These are phyloP conservation scores for Bipolaris cookei DNA, from an alignment of 2,329 filamentous ascomycete species.

Conservation along the genomic window DNA sequence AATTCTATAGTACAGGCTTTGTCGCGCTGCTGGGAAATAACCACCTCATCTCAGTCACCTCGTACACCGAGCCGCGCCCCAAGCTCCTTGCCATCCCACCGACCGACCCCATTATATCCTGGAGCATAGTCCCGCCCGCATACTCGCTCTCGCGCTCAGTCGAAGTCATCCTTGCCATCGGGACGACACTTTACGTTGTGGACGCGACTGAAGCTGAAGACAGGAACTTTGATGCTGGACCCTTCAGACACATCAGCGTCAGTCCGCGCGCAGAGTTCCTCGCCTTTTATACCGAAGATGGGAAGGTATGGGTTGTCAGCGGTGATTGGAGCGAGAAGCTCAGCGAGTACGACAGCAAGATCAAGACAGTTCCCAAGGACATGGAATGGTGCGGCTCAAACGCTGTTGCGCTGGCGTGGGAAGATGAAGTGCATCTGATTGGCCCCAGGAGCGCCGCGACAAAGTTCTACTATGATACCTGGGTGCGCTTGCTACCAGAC, in stretches of 20 bases:
- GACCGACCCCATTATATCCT: constrained; percentile 80
- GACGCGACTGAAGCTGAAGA: constrained; percentile 92
- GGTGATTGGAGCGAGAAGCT: constrained; percentile 93
- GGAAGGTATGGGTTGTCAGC: constrained; percentile 87
- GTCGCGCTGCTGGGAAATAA: constrained; percentile 92
- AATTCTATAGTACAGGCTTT: constrained; percentile 91
- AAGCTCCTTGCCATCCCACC: constrained; percentile 79
- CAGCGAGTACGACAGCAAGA: constrained; percentile 89
- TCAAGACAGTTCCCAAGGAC: constrained; percentile 82
- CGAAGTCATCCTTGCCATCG: constrained; percentile 86
- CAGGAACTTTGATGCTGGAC: constrained; percentile 85
- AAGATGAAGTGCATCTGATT: constrained; percentile 94
- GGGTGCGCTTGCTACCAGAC: constrained; percentile 87
- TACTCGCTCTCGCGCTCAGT: constrained; percentile 91
- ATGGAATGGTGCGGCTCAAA: constrained; percentile 97
- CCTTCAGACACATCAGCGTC: constrained; percentile 87
- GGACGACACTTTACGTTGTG: constrained; percentile 81
- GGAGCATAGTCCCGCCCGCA: constrained; percentile 85
- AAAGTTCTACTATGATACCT: constrained; percentile 86
- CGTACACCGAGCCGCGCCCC: constrained; percentile 88
- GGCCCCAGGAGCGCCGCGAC: constrained; percentile 79
- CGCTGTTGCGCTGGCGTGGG: constrained; percentile 92
- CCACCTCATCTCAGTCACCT: constrained; percentile 81
- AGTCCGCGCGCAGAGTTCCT: constrained; percentile 90
- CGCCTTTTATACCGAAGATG: constrained; percentile 83